These are phyloP conservation scores for Monosporozyma siamensis DNA, from an alignment of 805 yeast species.

Conservation along the genomic window DNA sequence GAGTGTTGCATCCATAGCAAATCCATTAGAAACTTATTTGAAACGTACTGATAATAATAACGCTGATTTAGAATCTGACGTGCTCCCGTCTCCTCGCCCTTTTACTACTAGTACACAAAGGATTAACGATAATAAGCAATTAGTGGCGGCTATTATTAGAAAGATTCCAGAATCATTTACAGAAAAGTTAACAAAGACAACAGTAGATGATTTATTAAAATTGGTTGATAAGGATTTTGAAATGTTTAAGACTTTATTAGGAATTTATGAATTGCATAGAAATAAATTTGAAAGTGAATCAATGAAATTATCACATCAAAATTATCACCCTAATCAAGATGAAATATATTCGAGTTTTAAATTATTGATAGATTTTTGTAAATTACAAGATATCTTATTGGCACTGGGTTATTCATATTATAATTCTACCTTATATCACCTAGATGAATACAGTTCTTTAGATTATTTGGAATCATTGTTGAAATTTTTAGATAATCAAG, in stretches of 20 bases:
- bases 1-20: conserved; percentile 17
- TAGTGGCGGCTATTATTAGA: conserved; percentile 9
- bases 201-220: conserved; percentile 5
- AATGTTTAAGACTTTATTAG: conserved; percentile 15
- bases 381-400: conserved; percentile 17
- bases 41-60: conserved; percentile 4
- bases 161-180: conserved; percentile 10
- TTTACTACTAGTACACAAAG: not conserved
- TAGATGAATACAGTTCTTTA: conserved; percentile 6
- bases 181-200: not conserved
- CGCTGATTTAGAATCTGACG: not conserved
- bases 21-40: conserved; percentile 18
- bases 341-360: not conserved
- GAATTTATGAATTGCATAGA: conserved; percentile 14
- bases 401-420: conserved; percentile 18
- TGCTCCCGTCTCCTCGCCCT: too few relatives aligned
- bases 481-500: conserved; percentile 16
- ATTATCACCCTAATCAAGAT: not conserved
- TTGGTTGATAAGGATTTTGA: conserved; percentile 12
- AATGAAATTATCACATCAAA: conserved; percentile 3
- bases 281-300: conserved; percentile 10
- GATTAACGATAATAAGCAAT: conserved; percentile 8
- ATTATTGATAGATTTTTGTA: conserved; percentile 5
- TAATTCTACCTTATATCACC: conserved; percentile 18
- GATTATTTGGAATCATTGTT: conserved; percentile 22